Percentiles rank a stretch among this genome's conserved stretches.
Conservation (phyloP, 306 rosid species). For the Trifolium repens region DNA sequence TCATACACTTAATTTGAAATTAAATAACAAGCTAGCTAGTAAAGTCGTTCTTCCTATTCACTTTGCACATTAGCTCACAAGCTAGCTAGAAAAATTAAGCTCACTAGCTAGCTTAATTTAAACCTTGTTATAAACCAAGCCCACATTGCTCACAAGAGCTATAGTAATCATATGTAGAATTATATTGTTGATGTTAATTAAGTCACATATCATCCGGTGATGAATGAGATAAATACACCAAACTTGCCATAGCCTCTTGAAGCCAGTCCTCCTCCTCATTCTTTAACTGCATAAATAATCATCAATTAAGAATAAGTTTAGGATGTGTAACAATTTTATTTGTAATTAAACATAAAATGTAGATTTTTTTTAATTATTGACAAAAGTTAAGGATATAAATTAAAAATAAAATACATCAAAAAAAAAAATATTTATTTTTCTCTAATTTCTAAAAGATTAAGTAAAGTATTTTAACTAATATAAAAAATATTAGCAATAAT, state of each 20-base stretch:
- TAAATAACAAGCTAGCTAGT: background rate
- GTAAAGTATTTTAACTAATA: background rate
- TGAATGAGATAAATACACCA: slow-evolving; percentile 62
- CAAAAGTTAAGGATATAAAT: background rate
- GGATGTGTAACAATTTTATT: background rate
- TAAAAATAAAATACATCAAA: background rate
- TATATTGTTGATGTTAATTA: background rate
- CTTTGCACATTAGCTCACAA: slow-evolving; percentile 27
- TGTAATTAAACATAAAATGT: background rate
- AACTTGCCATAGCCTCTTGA: slow-evolving; percentile 80
- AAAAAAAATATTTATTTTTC: no score
- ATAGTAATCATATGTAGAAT: slow-evolving; percentile 20
- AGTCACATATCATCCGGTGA: slow-evolving; percentile 49
- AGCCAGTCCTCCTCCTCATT: slow-evolving; percentile 83
- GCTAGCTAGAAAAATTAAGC: no score
- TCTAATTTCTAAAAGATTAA: no score
- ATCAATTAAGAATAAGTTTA: background rate
- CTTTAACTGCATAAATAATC: slow-evolving; percentile 56
- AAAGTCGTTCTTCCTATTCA: slow-evolving; percentile 26
- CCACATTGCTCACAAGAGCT: slow-evolving; percentile 29
- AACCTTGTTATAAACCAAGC: slow-evolving; percentile 2
- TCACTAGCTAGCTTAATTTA: slow-evolving; percentile 31
- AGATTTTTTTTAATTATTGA: background rate
- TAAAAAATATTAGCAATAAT: background rate
- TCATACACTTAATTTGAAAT: slow-evolving; percentile 29